Evolutionary conservation across 441 rosid species (phyloP).

Genomic region (Euphorbia corollata): DNA sequence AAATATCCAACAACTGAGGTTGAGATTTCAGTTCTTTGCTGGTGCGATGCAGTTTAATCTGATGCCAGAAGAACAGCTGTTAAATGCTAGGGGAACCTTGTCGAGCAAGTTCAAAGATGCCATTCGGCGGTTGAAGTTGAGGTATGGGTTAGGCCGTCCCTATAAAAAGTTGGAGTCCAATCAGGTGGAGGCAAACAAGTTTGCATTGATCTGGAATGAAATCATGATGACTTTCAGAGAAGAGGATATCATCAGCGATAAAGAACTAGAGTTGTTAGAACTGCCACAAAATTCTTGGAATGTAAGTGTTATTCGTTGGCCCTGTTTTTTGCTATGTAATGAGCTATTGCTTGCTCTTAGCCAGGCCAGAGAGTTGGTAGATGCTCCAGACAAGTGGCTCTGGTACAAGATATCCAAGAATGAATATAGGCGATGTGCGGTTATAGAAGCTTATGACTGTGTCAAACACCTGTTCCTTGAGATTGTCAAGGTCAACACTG

Average conservation of each 20-base stretch:
- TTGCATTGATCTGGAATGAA: slow-evolving; percentile 89
- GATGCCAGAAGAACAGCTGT: slow-evolving; percentile 81
- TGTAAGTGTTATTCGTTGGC: slow-evolving; percentile 80
- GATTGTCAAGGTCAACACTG: slow-evolving; percentile 52
- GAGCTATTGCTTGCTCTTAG: slow-evolving; percentile 82
- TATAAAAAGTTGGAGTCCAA: slow-evolving; percentile 81
- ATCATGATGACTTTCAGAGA: slow-evolving; percentile 68
- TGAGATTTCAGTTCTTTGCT: slow-evolving; percentile 86
- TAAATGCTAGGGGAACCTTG: slow-evolving; percentile 58
- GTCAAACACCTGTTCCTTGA: slow-evolving; percentile 53
- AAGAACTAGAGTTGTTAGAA: slow-evolving; percentile 74
- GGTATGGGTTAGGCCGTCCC: slow-evolving; percentile 84
- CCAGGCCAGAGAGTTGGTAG: slow-evolving; percentile 73
- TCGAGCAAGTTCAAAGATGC: slow-evolving; percentile 70
- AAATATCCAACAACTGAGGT: slow-evolving; percentile 69
- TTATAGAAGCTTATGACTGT: slow-evolving; percentile 78
- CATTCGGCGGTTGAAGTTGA: slow-evolving; percentile 67
- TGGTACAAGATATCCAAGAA: slow-evolving; percentile 81
- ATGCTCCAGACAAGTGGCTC: slow-evolving; percentile 85
- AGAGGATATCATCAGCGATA: slow-evolving; percentile 81
- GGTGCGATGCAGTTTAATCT: slow-evolving; percentile 90
- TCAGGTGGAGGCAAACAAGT: slow-evolving; percentile 74
- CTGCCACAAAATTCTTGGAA: slow-evolving; percentile 75
- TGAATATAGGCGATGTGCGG: slow-evolving; percentile 81
- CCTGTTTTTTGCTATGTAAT: slow-evolving; percentile 74